A percentile compares a stretch with the other conserved stretches of the same genome.
These are phyloP conservation scores for Priceomyces fermenticarens DNA, from an alignment of 805 yeast genomes.

Conservation along the genomic window DNA sequence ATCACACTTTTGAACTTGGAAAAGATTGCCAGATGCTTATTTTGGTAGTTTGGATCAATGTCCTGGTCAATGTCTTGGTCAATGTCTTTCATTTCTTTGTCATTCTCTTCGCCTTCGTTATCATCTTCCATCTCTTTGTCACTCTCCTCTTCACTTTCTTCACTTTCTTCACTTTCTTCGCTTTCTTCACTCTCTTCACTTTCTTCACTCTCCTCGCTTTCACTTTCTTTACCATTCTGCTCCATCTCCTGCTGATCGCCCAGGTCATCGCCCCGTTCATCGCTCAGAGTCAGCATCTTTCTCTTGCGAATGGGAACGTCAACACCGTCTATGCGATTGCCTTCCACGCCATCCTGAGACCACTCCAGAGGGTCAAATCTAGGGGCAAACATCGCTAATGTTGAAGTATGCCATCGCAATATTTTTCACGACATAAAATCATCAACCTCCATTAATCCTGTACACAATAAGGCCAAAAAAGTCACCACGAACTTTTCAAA, in stretches of 20 bases:
- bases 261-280: not conserved
- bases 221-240: not conserved
- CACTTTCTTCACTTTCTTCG: slow-evolving; percentile 6
- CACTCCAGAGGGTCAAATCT: slow-evolving; percentile 53
- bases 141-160: slow-evolving; percentile 11
- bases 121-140: not conserved
- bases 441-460: not conserved
- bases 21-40: slow-evolving; percentile 51
- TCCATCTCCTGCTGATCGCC: slow-evolving; percentile 7
- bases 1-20: slow-evolving; percentile 43
- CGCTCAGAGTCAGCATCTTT: not conserved
- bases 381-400: slow-evolving; percentile 55
- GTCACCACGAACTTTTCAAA: not conserved
- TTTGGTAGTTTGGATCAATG: slow-evolving; percentile 9
- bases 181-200: slow-evolving; percentile 13
- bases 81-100: not conserved
- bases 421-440: not conserved
- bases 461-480: not conserved
- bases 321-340: not conserved
- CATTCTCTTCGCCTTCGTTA: not conserved
- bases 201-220: slow-evolving; percentile 11
- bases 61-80: not conserved
- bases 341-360: slow-evolving; percentile 6
- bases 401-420: not conserved
- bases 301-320: not conserved